A percentile compares a stretch with the other conserved stretches of the same genome.
phyloP scores from a whole-genome alignment of 495 filamentous ascomycete species.

The Aspergillus nanangensis region DNA sequence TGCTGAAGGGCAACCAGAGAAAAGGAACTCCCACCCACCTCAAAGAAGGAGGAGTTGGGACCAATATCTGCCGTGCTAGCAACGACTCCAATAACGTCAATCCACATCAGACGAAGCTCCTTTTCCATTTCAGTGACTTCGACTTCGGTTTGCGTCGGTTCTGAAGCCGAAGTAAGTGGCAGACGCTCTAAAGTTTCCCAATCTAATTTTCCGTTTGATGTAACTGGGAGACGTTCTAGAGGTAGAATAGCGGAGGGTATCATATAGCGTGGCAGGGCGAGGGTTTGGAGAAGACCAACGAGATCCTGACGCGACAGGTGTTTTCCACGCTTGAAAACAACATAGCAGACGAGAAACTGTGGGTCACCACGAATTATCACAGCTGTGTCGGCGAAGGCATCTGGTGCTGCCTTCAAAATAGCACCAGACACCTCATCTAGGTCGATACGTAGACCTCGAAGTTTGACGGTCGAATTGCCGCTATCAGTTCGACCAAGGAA shows the following conservation, averaged over 20 bases:
- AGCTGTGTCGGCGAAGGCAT: constrained; percentile 20
- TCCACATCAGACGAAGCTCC: not conserved
- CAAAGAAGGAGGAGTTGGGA: constrained; percentile 17
- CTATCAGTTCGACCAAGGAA: constrained; percentile 22
- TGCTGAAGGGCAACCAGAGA: constrained; percentile 11
- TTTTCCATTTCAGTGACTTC: not conserved
- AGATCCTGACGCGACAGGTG: not conserved
- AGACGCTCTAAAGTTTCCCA: not conserved
- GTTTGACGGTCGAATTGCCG: constrained; percentile 41
- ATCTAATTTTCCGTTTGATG: constrained; percentile 33
- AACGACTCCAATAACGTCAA: not conserved
- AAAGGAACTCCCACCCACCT: constrained; percentile 22
- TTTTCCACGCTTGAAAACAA: constrained; percentile 7
- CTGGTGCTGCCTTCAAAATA: constrained; percentile 21
- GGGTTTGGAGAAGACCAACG: constrained; percentile 1
- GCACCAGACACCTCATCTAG: constrained; percentile 37
- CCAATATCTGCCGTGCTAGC: not conserved
- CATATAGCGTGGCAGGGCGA: constrained; percentile 40
- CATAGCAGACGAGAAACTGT: constrained; percentile 28
- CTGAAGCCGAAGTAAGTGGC: not conserved
- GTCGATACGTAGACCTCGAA: constrained; percentile 47
- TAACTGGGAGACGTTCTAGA: constrained; percentile 33
- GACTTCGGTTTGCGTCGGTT: not conserved
- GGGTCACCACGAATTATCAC: constrained; percentile 16
- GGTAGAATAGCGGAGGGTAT: constrained; percentile 26